Conservation (phyloP, 306 rosid genomes). For the Cucumis sativus region Cucumber_9930_V3 NC_026661.2:16581501-16582000, state of each 20-base stretch:
- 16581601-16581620: slow-evolving; percentile 99
- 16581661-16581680: not conserved
- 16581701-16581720: slow-evolving; percentile 30
- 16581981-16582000: not conserved
- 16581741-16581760: slow-evolving; percentile 77
- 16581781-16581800: slow-evolving; percentile 81
- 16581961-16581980: not conserved
- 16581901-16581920: not conserved
- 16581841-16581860: not conserved
- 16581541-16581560: slow-evolving; percentile 74
- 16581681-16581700: slow-evolving; percentile 16
- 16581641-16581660: not conserved
- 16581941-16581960: not conserved
- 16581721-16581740: slow-evolving; percentile 95
- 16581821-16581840: slow-evolving; percentile 46
- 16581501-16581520: slow-evolving; percentile 1
- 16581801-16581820: slow-evolving; percentile 81
- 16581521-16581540: slow-evolving; percentile 10
- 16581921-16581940: not conserved
- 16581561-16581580: slow-evolving; percentile 78
- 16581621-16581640: slow-evolving; percentile 45
- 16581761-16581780: slow-evolving; percentile 88
- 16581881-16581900: not conserved
- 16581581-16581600: slow-evolving; percentile 97
- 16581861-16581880: not conserved